Percentiles rank a stretch among this genome's conserved stretches.
Evolutionary conservation across 768 basidiomycete species (phyloP).

Genomic region (Multifurca ochricompacta): DNA sequence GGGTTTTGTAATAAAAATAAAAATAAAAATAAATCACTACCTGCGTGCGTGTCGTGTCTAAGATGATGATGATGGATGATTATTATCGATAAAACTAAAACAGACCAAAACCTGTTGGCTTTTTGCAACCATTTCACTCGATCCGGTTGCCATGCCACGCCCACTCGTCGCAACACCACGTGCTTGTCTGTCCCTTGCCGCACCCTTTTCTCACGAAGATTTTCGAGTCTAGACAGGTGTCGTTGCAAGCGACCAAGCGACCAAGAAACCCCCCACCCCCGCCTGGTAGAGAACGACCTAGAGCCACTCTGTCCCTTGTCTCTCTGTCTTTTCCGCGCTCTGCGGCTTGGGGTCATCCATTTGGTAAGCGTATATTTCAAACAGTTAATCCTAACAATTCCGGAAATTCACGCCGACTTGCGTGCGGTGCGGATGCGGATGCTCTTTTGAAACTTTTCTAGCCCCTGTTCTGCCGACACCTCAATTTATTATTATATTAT

Average conservation of each 20-base stretch:
- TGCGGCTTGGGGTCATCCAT: background rate
- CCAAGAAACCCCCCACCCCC: no score
- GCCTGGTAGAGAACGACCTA: no score
- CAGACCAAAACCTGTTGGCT: no score
- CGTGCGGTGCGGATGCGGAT: background rate
- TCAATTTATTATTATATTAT: background rate
- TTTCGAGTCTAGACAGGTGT: background rate
- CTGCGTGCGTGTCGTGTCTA: background rate
- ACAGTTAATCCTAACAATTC: background rate
- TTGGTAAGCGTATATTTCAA: background rate
- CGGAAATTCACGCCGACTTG: background rate
- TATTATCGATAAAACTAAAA: constrained; percentile 11
- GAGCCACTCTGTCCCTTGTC: no score
- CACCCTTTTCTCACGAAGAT: background rate
- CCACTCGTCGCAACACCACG: constrained; percentile 4
- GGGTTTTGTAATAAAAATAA: no score
- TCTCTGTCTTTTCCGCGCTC: background rate
- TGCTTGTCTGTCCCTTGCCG: background rate
- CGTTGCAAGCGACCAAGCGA: no score
- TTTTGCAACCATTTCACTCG: constrained; percentile 12
- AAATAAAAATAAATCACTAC: no score
- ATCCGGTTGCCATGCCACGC: constrained; percentile 16
- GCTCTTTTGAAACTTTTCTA: background rate
- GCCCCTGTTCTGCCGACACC: constrained; percentile 15
- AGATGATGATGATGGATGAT: constrained; percentile 2